A percentile compares a stretch with the other conserved stretches of the same genome.
Evolutionary conservation across 2,329 filamentous ascomycete genomes (phyloP).

Genomic region (Periconia macrospinosa): DNA sequence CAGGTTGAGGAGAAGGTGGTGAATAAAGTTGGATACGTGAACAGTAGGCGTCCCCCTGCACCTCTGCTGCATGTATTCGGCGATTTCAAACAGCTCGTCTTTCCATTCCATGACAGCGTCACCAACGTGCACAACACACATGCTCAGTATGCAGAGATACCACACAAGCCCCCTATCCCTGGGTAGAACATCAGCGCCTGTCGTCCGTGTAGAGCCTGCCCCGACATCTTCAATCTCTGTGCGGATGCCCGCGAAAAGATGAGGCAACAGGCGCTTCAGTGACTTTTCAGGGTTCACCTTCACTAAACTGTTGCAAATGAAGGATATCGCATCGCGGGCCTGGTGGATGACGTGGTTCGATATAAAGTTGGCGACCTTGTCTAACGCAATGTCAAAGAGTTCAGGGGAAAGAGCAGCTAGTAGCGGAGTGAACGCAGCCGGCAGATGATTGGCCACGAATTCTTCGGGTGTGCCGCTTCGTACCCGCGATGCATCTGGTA

Average conservation of each 20-base stretch:
- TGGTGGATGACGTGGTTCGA: constrained; percentile 95
- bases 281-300: constrained; percentile 95
- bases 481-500: constrained; percentile 86
- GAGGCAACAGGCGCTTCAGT: constrained; percentile 84
- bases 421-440: constrained; percentile 85
- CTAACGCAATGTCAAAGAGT: constrained; percentile 86
- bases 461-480: constrained; percentile 93
- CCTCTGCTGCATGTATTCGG: constrained; percentile 93
- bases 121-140: constrained; percentile 96
- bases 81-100: constrained; percentile 85
- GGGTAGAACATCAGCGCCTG: constrained; percentile 88
- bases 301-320: constrained; percentile 94
- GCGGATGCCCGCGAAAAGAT: constrained; percentile 87
- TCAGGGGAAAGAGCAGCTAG: constrained; percentile 90
- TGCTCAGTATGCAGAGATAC: constrained; percentile 95
- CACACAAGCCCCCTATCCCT: constrained; percentile 91
- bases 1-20: constrained; percentile 91
- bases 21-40: constrained; percentile 95
- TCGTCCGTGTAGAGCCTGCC: constrained; percentile 90
- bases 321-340: constrained; percentile 95
- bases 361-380: constrained; percentile 91
- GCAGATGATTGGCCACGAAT: constrained; percentile 93
- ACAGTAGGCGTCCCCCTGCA: constrained; percentile 93
- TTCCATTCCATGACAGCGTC: constrained; percentile 87
- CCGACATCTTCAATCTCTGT: constrained; percentile 97